Evolutionary conservation across 208 protist species (phyloP).

Genomic region (Wallacemonas sp.): DNA sequence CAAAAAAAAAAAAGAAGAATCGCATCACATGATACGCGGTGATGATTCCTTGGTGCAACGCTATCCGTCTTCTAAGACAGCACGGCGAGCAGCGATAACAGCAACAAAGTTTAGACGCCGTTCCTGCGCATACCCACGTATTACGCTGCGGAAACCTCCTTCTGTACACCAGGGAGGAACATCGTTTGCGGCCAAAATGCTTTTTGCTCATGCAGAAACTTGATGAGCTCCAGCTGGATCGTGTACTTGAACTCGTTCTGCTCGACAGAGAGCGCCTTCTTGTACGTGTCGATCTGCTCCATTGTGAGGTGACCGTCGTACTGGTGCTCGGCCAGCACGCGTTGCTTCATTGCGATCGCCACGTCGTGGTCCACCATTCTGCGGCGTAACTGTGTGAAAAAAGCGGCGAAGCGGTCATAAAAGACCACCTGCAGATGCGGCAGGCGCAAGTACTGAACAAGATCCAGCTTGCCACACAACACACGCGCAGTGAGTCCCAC

Average conservation of each 20-base stretch:
- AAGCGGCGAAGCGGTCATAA: constrained; percentile 65
- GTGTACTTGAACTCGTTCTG: constrained; percentile 47
- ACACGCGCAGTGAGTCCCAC: constrained; percentile 40
- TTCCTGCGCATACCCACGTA: neutral
- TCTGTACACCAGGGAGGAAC: constrained; percentile 74
- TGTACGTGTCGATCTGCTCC: constrained; percentile 32
- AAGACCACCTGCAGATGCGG: constrained; percentile 75
- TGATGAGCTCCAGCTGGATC: constrained; percentile 79
- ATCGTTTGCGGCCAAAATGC: constrained; percentile 71
- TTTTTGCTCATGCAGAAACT: constrained; percentile 86
- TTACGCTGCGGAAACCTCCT: constrained; percentile 30
- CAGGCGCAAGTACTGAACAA: constrained; percentile 74
- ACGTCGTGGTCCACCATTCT: constrained; percentile 52
- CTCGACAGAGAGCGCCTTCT: constrained; percentile 45
- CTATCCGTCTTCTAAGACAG: neutral
- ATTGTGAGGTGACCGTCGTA: constrained; percentile 22
- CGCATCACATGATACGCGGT: too few relatives aligned
- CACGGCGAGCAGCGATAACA: neutral
- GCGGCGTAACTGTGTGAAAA: constrained; percentile 65
- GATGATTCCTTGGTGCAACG: too few relatives aligned
- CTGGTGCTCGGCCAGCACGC: constrained; percentile 37
- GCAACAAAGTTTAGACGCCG: constrained; percentile 4
- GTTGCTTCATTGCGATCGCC: constrained; percentile 36
- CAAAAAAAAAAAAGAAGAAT: too few relatives aligned
- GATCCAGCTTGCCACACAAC: constrained; percentile 51